These are phyloP conservation scores for Backusella luteola DNA, from an alignment of 192 early-diverging fungal species.

Conservation along the genomic window DNA sequence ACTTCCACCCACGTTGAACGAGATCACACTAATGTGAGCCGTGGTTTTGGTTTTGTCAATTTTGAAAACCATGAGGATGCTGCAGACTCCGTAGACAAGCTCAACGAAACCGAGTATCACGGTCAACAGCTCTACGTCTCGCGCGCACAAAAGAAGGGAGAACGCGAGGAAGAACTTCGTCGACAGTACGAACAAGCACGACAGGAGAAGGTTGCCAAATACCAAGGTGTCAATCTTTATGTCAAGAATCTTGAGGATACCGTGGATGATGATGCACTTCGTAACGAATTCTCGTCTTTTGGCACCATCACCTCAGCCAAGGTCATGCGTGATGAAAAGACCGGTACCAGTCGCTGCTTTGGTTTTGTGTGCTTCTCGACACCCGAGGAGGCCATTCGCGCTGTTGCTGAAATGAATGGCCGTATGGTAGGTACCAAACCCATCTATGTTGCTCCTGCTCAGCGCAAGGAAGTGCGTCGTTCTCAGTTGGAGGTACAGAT, in stretches of 20 bases:
- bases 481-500: conserved; percentile 96
- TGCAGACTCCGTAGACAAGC: conserved; percentile 80
- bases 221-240: conserved; percentile 98
- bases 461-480: conserved; percentile 96
- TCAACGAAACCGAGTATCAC: conserved; percentile 90
- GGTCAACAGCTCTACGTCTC: conserved; percentile 93
- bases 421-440: conserved; percentile 94
- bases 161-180: conserved; percentile 96
- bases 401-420: conserved; percentile 98
- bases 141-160: conserved; percentile 98
- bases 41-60: conserved; percentile 98
- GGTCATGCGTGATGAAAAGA: conserved; percentile 96
- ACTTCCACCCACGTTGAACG: conserved; percentile 76
- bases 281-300: conserved; percentile 94
- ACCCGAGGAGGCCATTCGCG: conserved; percentile 98
- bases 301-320: conserved; percentile 96
- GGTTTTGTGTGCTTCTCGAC: conserved; percentile 99
- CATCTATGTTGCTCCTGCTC: conserved; percentile 96
- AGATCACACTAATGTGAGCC: conserved; percentile 83
- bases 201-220: conserved; percentile 96
- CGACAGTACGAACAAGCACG: conserved; percentile 93
- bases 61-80: conserved; percentile 90
- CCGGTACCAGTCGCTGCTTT: conserved; percentile 83
- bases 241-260: conserved; percentile 98
- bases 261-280: conserved; percentile 94